Conservation (phyloP, 441 rosid genomes). For the Jatropha podagrica region DNA sequence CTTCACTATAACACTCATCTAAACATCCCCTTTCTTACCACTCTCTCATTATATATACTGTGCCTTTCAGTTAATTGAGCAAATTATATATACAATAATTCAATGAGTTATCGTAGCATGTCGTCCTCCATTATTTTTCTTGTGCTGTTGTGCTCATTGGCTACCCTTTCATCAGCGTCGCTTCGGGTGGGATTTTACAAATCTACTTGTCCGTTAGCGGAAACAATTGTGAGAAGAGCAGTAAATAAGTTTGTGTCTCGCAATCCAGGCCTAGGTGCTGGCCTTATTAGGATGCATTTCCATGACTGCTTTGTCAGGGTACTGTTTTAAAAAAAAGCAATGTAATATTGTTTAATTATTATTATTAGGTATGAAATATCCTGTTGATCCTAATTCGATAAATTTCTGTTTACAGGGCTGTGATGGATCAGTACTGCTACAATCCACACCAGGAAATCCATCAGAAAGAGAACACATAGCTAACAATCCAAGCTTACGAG, state of each 20-base stretch:
- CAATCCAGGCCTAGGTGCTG: conserved; percentile 9
- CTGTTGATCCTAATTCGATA: too few relatives aligned
- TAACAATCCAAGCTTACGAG: conserved; percentile 1
- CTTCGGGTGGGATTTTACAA: background rate
- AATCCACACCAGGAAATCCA: background rate
- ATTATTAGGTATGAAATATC: too few relatives aligned
- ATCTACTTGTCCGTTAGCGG: background rate
- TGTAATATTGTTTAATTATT: too few relatives aligned
- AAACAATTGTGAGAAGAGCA: background rate
- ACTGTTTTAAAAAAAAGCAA: too few relatives aligned
- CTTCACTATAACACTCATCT: too few relatives aligned
- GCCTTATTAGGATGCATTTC: conserved; percentile 14
- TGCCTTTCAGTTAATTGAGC: too few relatives aligned
- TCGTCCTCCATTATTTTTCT: background rate
- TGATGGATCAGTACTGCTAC: background rate
- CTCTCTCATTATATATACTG: too few relatives aligned
- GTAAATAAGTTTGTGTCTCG: background rate
- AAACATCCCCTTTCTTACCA: too few relatives aligned
- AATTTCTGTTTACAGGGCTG: background rate
- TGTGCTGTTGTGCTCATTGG: background rate
- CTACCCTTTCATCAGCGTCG: background rate
- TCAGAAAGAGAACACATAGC: conserved; percentile 2
- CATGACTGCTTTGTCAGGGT: conserved; percentile 2
- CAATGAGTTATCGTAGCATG: too few relatives aligned
- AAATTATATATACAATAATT: too few relatives aligned